A percentile compares a stretch with the other conserved stretches of the same genome.
phyloP scores from a whole-genome alignment of 2,329 filamentous ascomycete species.

The Taxawa tesnikishii region DNA sequence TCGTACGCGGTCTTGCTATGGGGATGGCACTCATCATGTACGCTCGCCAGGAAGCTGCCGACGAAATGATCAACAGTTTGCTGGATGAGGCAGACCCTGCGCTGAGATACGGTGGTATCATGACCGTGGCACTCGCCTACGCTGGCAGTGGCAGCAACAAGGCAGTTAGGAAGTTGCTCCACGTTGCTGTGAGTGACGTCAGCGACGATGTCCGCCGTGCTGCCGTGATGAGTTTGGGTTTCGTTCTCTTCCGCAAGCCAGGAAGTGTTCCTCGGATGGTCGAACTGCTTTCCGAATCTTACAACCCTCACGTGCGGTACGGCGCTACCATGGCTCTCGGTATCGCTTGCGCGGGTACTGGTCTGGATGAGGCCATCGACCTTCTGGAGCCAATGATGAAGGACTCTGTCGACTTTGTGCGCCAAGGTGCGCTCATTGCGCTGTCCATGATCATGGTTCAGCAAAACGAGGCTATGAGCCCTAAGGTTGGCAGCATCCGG shows the following conservation, averaged over 20 bases:
- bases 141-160: slow-evolving; percentile 98
- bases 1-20: slow-evolving; percentile 85
- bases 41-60: slow-evolving; percentile 83
- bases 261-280: slow-evolving; percentile 97
- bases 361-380: slow-evolving; percentile 90
- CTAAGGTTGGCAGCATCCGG: slow-evolving; percentile 80
- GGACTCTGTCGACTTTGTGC: slow-evolving; percentile 95
- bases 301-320: slow-evolving; percentile 96
- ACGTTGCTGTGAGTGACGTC: slow-evolving; percentile 94
- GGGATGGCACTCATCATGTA: slow-evolving; percentile 99
- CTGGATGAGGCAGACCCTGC: slow-evolving; percentile 89
- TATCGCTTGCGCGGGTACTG: slow-evolving; percentile 94
- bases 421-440: slow-evolving; percentile 88
- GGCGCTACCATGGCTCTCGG: slow-evolving; percentile 96
- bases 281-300: slow-evolving; percentile 92
- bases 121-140: slow-evolving; percentile 96
- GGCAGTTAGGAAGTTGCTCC: slow-evolving; percentile 87
- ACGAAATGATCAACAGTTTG: slow-evolving; percentile 86
- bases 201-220: slow-evolving; percentile 94
- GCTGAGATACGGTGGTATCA: slow-evolving; percentile 90
- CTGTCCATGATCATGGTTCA: slow-evolving; percentile 99
- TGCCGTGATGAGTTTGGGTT: slow-evolving; percentile 94
- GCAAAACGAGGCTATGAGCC: slow-evolving; percentile 97
- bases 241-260: slow-evolving; percentile 96
- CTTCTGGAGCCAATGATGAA: slow-evolving; percentile 98